Conservation (phyloP, 768 basidiomycete genomes). For the Serendipita sp. region DNA sequence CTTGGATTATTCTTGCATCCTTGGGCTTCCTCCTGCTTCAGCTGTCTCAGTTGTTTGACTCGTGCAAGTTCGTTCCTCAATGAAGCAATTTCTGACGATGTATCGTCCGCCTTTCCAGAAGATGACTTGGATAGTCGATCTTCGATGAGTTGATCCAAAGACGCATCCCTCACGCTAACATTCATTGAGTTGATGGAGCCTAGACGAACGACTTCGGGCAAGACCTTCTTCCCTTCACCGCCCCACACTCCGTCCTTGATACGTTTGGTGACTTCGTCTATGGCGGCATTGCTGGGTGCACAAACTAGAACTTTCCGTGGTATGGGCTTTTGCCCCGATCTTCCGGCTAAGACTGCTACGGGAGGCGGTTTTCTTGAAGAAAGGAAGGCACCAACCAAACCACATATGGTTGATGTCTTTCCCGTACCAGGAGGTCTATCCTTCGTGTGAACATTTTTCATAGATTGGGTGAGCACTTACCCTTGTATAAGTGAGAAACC, state of each 20-base stretch:
- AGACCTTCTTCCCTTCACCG: constrained; percentile 33
- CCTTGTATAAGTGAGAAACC: constrained; percentile 94
- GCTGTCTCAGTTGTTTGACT: constrained; percentile 40
- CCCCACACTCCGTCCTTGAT: constrained; percentile 63
- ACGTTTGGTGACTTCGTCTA: constrained; percentile 86
- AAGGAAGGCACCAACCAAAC: constrained; percentile 72
- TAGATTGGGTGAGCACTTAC: constrained; percentile 26
- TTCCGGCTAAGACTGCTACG: constrained; percentile 36
- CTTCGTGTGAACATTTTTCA: not conserved
- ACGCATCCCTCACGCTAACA: constrained; percentile 65
- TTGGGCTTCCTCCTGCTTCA: constrained; percentile 47
- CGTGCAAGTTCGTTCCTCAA: constrained; percentile 55
- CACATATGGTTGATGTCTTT: constrained; percentile 95
- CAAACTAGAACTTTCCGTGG: constrained; percentile 74
- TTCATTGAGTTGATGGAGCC: constrained; percentile 65
- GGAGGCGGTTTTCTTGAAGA: constrained; percentile 37
- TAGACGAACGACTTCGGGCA: constrained; percentile 77
- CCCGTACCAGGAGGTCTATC: constrained; percentile 90
- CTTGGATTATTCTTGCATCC: constrained; percentile 40
- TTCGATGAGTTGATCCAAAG: constrained; percentile 75
- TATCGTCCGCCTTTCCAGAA: constrained; percentile 27
- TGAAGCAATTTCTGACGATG: constrained; percentile 33
- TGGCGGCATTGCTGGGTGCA: constrained; percentile 95
- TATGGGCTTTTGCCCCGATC: constrained; percentile 26
- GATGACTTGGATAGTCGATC: constrained; percentile 32